Base-by-base conservation (phyloP, 78 protist species). In the Ministeria vibrans region DNA sequence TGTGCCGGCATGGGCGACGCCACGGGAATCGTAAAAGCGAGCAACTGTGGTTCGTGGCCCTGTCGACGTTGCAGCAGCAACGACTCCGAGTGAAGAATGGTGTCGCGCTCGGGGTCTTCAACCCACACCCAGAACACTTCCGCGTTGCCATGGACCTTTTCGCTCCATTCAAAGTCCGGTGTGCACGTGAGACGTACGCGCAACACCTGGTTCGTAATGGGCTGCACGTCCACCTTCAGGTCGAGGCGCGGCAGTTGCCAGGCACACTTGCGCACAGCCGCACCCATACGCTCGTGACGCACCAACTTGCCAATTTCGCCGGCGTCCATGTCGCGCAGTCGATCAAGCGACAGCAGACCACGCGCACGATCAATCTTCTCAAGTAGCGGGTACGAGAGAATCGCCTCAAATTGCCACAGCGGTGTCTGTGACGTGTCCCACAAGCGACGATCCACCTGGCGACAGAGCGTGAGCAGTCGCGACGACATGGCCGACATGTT, bases 151-250 rank as follows among this genome's bases (percentile, higher is more conserved):
- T 88, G 92, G 46, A 86, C 43, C n/a, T 66, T 61, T 34, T 86
- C 91, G 49, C 36, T 63, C 92, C 91, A 88, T 28, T 51, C 27
- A 70, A 90, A 90, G 25, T 75, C 73, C 34, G 96, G 91, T 23
- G 28, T 41, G 45, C 93, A 36, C 2, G 45, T 39, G 39, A 92
- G 68, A 34, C 68, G 53, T 49, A 96, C 92, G 27, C 92, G 82
- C 44, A 97, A 86, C 30, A 95, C 86, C 18, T 92, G 83, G 5
- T 92, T 88, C 5, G 99, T 96, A 83, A 97, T 86, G 15, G 99
- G 99, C 83, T 95, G 97, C 30, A 87, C 49, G 51, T 2, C 32
- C 25, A 34, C 78, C 18, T 62, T 74, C 42, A 93, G 38, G 32
- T 70, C 84, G 18, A 97, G 72, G 59, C 28, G 18, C 9, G 99